phyloP scores from a whole-genome alignment of 2,329 filamentous ascomycete species.

The Fusarium drepaniforme region DNA sequence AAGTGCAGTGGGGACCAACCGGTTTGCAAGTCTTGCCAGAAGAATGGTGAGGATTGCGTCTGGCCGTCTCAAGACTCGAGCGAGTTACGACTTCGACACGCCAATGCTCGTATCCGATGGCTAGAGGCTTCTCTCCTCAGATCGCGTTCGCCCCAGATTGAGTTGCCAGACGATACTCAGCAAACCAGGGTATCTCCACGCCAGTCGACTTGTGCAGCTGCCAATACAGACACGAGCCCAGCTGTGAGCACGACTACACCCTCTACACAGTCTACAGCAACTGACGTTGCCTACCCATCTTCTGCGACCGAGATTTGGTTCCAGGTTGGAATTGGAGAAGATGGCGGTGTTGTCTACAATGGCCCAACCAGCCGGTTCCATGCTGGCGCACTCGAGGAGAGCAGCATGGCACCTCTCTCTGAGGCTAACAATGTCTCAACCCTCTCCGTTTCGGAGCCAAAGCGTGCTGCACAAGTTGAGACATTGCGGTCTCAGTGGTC shows the following conservation, averaged over 20 bases:
- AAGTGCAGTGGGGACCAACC: constrained; percentile 16
- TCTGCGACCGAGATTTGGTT: constrained; percentile 27
- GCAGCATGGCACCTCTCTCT: background rate
- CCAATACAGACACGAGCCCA: background rate
- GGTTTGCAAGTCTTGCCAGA: background rate
- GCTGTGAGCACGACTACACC: background rate
- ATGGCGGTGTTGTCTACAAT: constrained; percentile 37
- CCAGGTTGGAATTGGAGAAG: constrained; percentile 38
- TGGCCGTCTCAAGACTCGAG: constrained; percentile 3
- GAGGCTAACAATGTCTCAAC: background rate
- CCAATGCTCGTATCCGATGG: constrained; percentile 11
- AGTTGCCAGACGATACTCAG: background rate
- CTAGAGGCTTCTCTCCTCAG: constrained; percentile 2
- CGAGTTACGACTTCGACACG: constrained; percentile 6
- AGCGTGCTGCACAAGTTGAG: background rate
- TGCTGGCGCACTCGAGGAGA: constrained; percentile 2
- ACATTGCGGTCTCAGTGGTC: background rate
- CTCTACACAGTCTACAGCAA: background rate
- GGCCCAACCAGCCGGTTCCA: constrained; percentile 40
- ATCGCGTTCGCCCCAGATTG: background rate
- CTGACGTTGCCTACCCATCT: background rate
- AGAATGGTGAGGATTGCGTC: constrained; percentile 6
- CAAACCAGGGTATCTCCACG: background rate
- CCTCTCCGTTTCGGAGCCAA: background rate
- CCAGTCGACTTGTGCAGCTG: background rate